Percentiles rank a stretch among this genome's conserved stretches.
These are phyloP conservation scores for Orobanche coerulescens DNA, from an alignment of 257 asterid genomes.

Conservation along the genomic window DNA sequence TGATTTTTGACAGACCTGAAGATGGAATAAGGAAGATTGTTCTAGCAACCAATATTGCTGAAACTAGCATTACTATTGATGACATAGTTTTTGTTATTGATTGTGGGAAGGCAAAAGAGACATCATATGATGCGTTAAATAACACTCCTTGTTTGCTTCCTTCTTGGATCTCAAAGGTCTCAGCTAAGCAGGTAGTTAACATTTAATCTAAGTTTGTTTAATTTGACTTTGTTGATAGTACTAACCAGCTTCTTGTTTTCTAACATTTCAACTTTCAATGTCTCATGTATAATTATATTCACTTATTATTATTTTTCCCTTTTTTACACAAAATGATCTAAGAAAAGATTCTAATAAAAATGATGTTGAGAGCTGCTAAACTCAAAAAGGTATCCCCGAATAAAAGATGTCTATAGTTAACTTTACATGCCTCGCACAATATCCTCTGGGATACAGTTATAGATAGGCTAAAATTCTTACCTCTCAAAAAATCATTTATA, in stretches of 20 bases:
- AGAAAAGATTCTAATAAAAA: constrained; percentile 4
- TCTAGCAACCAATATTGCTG: constrained; percentile 91
- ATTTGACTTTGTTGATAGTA: neutral
- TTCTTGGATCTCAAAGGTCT: constrained; percentile 87
- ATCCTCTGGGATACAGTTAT: neutral
- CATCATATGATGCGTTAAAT: constrained; percentile 90
- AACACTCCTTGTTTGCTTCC: constrained; percentile 98
- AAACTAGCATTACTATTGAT: constrained; percentile 89
- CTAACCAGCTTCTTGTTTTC: constrained; percentile 7
- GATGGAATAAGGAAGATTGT: constrained; percentile 83
- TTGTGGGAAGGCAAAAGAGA: constrained; percentile 94
- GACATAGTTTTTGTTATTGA: constrained; percentile 83
- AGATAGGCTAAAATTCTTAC: neutral
- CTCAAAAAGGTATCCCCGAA: neutral
- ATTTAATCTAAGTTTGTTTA: constrained; percentile 13
- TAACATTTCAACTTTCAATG: neutral
- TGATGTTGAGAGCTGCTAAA: constrained; percentile 10
- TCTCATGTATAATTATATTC: neutral
- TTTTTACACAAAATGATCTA: constrained; percentile 2
- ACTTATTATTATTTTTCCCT: neutral
- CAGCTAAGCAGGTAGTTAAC: constrained; percentile 73
- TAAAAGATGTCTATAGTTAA: neutral
- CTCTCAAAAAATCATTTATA: constrained; percentile 7
- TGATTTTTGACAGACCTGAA: constrained; percentile 72
- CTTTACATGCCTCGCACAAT: neutral